phyloP scores from a whole-genome alignment of 192 early-diverging fungal species.

The Dispira parvispora region DNA sequence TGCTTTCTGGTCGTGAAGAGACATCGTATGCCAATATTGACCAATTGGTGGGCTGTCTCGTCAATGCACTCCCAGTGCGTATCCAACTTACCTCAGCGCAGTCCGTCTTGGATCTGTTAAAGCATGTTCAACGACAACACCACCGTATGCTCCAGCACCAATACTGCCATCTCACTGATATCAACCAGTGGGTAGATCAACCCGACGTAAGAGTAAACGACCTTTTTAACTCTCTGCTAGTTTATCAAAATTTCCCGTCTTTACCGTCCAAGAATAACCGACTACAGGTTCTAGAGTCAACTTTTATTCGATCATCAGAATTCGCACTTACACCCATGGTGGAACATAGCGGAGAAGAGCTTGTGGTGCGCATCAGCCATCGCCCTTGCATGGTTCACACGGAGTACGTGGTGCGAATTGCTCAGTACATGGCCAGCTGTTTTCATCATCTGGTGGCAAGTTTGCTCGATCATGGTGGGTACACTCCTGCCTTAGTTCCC shows the following conservation, averaged over 20 bases:
- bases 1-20: background rate
- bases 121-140: background rate
- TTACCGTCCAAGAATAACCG: too few species aligned
- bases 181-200: background rate
- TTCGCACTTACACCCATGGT: background rate
- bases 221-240: slow-evolving; percentile 5
- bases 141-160: background rate
- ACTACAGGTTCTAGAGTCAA: background rate
- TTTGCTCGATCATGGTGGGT: too few species aligned
- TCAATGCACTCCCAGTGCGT: slow-evolving; percentile 2
- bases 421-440: too few species aligned
- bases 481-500: background rate
- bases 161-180: background rate
- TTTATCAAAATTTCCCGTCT: background rate
- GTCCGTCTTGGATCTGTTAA: background rate
- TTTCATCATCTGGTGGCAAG: too few species aligned
- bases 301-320: background rate
- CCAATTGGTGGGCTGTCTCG: slow-evolving; percentile 1
- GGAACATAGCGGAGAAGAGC: background rate
- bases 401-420: background rate
- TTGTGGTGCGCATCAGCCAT: background rate
- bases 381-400: background rate
- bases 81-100: background rate
- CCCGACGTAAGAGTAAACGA: too few species aligned
- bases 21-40: background rate